phyloP scores from a whole-genome alignment of 2,329 filamentous ascomycete genomes.

The Diaporthe capsici region DNA sequence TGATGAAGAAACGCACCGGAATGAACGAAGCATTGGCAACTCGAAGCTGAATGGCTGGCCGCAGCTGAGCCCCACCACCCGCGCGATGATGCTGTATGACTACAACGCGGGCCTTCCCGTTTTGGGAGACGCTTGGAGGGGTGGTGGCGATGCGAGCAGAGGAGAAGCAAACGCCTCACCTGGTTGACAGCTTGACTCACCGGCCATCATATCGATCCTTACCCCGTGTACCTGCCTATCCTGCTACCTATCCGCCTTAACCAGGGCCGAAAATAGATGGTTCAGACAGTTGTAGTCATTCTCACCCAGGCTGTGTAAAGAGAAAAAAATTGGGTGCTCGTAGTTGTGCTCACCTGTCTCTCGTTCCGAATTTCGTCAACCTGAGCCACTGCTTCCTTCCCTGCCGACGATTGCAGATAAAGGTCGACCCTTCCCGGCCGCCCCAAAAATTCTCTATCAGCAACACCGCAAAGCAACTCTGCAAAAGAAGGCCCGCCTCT shows the following conservation, averaged over 20 bases:
- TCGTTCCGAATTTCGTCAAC: slow-evolving; percentile 19
- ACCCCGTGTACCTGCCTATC: background rate
- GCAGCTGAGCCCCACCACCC: slow-evolving; percentile 1
- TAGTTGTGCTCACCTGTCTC: background rate
- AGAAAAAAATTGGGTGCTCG: background rate
- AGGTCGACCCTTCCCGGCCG: slow-evolving; percentile 37
- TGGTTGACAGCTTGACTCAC: slow-evolving; percentile 33
- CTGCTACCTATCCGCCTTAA: background rate
- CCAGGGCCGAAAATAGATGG: background rate
- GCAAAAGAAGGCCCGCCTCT: slow-evolving; percentile 13
- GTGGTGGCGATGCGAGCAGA: slow-evolving; percentile 25
- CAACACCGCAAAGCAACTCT: slow-evolving; percentile 36
- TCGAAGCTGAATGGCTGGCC: background rate
- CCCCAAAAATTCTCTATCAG: slow-evolving; percentile 40
- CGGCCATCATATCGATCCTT: slow-evolving; percentile 30
- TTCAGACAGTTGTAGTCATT: slow-evolving; percentile 23
- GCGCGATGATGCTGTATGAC: slow-evolving; percentile 40
- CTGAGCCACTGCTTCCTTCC: slow-evolving; percentile 31
- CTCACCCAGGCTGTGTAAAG: background rate
- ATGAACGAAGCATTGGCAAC: slow-evolving; percentile 26
- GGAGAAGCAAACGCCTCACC: background rate
- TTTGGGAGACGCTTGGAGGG: slow-evolving; percentile 29
- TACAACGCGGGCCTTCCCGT: slow-evolving; percentile 40
- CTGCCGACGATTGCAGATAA: slow-evolving; percentile 42
- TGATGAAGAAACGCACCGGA: slow-evolving; percentile 28